phyloP scores from a whole-genome alignment of 441 rosid genomes.

The Hura crepitans region DNA sequence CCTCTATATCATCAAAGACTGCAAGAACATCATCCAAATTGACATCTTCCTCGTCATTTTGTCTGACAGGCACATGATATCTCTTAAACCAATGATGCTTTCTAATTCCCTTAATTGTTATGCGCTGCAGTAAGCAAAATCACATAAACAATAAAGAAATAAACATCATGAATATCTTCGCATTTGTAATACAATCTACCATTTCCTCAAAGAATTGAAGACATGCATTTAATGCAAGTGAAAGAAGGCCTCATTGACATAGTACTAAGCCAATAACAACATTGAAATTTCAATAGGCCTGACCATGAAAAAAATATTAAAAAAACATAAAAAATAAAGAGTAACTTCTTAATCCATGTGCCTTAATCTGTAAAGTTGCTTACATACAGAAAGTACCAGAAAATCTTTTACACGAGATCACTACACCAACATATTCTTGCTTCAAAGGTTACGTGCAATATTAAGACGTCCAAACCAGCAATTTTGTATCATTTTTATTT shows the following conservation, averaged over 20 bases:
- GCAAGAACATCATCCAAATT: constrained; percentile 72
- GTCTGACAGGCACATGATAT: constrained; percentile 40
- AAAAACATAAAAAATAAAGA: not conserved
- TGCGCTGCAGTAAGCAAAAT: constrained; percentile 62
- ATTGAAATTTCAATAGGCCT: not conserved
- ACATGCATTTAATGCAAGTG: not conserved
- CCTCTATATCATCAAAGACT: constrained; percentile 89
- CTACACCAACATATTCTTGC: not conserved
- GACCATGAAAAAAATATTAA: not conserved
- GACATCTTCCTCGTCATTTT: constrained; percentile 53
- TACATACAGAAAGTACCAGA: not conserved
- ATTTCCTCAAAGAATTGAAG: not conserved
- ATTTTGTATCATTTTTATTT: not conserved
- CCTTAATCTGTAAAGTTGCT: constrained; percentile 11
- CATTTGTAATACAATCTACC: constrained; percentile 2
- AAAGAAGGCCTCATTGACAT: not conserved
- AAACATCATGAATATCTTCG: constrained; percentile 20
- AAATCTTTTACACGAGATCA: not conserved
- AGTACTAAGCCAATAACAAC: not conserved
- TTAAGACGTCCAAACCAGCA: no score
- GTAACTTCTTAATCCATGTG: constrained; percentile 7
- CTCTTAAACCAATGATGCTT: constrained; percentile 63
- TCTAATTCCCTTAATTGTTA: constrained; percentile 55
- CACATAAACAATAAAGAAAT: constrained; percentile 18
- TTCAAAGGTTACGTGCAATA: no score